phyloP scores from a whole-genome alignment of 2,329 filamentous ascomycete genomes.

The Aspergillus piperis region DNA sequence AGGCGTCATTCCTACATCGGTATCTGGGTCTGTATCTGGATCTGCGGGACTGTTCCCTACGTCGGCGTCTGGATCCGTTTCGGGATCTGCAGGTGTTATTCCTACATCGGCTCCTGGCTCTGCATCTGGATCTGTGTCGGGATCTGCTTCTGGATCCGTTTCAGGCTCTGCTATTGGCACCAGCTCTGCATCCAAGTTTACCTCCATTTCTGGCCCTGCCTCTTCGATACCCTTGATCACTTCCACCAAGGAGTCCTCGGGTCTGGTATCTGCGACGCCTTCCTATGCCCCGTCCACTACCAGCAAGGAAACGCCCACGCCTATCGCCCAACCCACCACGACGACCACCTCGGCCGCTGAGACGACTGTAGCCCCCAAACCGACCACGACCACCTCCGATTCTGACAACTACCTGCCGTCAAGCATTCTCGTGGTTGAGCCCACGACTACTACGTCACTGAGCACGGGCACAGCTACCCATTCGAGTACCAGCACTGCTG shows the following conservation, averaged over 20 bases:
- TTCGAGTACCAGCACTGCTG: constrained; percentile 50
- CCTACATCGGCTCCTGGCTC: not conserved
- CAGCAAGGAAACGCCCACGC: constrained; percentile 22
- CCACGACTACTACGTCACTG: constrained; percentile 28
- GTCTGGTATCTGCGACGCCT: not conserved
- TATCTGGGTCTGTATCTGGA: not conserved
- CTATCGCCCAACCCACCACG: constrained; percentile 18
- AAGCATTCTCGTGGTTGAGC: constrained; percentile 32
- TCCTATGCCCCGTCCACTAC: constrained; percentile 15
- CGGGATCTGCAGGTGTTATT: not conserved
- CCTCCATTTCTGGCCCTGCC: not conserved
- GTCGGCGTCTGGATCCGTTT: not conserved
- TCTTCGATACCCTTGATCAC: not conserved
- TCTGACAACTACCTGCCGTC: constrained; percentile 27
- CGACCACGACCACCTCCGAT: constrained; percentile 40
- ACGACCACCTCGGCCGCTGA: constrained; percentile 20
- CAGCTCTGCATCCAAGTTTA: not conserved
- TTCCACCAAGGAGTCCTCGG: not conserved
- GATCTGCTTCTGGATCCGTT: not conserved
- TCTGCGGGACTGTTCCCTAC: not conserved
- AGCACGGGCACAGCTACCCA: constrained; percentile 27
- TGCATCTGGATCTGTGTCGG: not conserved
- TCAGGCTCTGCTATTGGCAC: not conserved
- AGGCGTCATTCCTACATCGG: constrained; percentile 8
- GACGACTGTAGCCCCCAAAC: constrained; percentile 34